Conservation (phyloP, 805 yeast genomes). For the Wickerhamiella occidentalis region DNA sequence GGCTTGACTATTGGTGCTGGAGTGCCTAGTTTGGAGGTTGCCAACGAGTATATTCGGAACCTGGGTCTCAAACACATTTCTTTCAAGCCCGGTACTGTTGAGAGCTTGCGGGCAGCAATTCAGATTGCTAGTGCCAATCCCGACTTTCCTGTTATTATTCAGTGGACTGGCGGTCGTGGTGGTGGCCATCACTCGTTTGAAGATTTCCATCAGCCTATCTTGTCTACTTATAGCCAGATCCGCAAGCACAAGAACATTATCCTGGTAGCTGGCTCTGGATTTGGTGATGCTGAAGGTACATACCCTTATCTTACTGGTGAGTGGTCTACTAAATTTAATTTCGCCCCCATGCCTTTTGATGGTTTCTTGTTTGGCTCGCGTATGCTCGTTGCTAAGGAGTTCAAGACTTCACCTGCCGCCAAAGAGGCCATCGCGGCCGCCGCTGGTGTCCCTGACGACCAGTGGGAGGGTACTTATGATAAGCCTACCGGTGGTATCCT, state of each 20-base stretch:
- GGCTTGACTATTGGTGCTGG: conserved; percentile 98
- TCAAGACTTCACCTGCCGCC: conserved; percentile 86
- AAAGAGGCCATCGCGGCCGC: conserved; percentile 84
- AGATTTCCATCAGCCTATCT: conserved; percentile 95
- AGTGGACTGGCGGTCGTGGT: conserved; percentile 99
- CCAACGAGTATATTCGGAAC: conserved; percentile 86
- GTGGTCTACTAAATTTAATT: conserved; percentile 79
- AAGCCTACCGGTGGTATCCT: conserved; percentile 94
- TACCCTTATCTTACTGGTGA: conserved; percentile 96
- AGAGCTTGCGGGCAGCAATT: conserved; percentile 75
- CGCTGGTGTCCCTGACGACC: conserved; percentile 72
- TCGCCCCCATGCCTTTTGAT: conserved; percentile 98
- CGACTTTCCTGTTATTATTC: conserved; percentile 87
- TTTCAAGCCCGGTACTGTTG: conserved; percentile 95
- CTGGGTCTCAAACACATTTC: conserved; percentile 89
- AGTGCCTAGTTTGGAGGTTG: conserved; percentile 96
- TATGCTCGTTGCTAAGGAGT: conserved; percentile 95
- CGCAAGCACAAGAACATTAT: conserved; percentile 84
- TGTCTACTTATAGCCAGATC: conserved; percentile 90
- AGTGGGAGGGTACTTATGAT: conserved; percentile 93
- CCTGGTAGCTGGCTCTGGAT: conserved; percentile 95
- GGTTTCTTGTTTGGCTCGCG: conserved; percentile 94
- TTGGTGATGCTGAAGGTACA: conserved; percentile 93
- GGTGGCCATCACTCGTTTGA: conserved; percentile 99
- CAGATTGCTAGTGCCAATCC: conserved; percentile 94